Conservation (phyloP, 306 rosid genomes). For the Fragaria nilgerrensis region DNA sequence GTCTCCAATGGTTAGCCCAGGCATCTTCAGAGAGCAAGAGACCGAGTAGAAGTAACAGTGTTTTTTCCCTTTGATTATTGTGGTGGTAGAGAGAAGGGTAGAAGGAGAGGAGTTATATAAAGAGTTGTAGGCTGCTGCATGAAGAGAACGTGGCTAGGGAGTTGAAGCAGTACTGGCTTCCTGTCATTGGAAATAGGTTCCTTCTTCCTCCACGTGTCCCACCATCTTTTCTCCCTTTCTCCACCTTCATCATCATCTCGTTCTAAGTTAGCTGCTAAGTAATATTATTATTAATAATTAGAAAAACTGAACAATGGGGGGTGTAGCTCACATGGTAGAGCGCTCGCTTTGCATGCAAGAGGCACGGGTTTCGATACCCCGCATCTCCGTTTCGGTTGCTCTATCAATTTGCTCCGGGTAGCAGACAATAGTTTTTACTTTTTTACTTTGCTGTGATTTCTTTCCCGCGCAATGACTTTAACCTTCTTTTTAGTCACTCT, state of each 20-base stretch:
- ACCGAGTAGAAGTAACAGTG: neutral
- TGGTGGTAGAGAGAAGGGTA: neutral
- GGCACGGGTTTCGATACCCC: constrained; percentile 29
- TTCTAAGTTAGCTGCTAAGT: too few relatives aligned
- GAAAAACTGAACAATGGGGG: neutral
- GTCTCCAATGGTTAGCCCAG: constrained; percentile 86
- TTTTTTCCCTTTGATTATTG: neutral
- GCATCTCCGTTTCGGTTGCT: constrained; percentile 12
- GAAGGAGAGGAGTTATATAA: constrained; percentile 13
- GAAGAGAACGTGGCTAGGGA: constrained; percentile 64
- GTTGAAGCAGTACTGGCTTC: constrained; percentile 24
- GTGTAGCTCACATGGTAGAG: constrained; percentile 34
- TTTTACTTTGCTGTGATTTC: neutral
- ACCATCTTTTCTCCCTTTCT: neutral
- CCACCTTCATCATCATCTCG: too few relatives aligned
- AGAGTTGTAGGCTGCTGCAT: constrained; percentile 39
- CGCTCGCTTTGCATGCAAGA: too few relatives aligned
- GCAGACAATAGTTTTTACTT: neutral
- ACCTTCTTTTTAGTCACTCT: neutral
- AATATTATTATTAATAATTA: too few relatives aligned
- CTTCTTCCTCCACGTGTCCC: constrained; percentile 19
- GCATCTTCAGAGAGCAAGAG: constrained; percentile 37
- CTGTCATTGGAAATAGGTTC: neutral
- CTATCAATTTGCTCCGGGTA: too few relatives aligned
- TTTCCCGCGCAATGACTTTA: constrained; percentile 57